Evolutionary conservation across 192 early-diverging fungal genomes (phyloP).

Genomic region (Dispira simplex): DNA sequence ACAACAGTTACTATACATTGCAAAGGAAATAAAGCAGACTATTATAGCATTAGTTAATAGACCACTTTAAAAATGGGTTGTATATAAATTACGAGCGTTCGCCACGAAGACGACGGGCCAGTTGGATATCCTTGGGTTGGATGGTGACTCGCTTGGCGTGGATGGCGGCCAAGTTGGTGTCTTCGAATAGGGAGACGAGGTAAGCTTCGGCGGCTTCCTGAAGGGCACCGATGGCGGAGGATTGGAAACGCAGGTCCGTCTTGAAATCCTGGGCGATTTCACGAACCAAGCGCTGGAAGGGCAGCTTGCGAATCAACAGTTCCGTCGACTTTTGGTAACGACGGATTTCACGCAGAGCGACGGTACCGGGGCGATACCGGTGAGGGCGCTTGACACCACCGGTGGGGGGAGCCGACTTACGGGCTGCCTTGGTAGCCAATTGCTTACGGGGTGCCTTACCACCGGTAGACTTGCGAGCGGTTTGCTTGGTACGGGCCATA

Average conservation of each 20-base stretch:
- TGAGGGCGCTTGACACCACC: constrained; percentile 93
- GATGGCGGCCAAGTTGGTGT: constrained; percentile 83
- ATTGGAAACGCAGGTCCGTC: constrained; percentile 85
- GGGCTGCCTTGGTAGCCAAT: constrained; percentile 88
- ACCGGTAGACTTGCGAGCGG: constrained; percentile 97
- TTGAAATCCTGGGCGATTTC: constrained; percentile 97
- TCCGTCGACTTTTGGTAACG: constrained; percentile 95
- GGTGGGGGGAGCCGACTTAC: constrained; percentile 83
- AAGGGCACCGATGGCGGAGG: constrained; percentile 81
- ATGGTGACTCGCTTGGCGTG: constrained; percentile 99
- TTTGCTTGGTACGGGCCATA: constrained; percentile 79
- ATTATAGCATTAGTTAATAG: no score
- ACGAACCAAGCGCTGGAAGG: constrained; percentile 91
- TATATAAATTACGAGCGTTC: constrained; percentile 53
- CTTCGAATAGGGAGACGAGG: constrained; percentile 64
- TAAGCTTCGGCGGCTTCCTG: constrained; percentile 88
- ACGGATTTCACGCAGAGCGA: constrained; percentile 84
- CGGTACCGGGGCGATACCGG: constrained; percentile 79
- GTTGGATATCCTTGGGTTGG: constrained; percentile 99
- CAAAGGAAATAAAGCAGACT: no score
- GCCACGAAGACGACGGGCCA: constrained; percentile 89
- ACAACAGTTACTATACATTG: no score
- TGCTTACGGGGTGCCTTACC: constrained; percentile 99
- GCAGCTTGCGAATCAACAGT: constrained; percentile 68
- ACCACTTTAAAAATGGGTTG: no score